Percentiles rank a stretch among this genome's conserved stretches.
phyloP scores from a whole-genome alignment of 495 filamentous ascomycete genomes.

The Entonaema liquescens region DNA sequence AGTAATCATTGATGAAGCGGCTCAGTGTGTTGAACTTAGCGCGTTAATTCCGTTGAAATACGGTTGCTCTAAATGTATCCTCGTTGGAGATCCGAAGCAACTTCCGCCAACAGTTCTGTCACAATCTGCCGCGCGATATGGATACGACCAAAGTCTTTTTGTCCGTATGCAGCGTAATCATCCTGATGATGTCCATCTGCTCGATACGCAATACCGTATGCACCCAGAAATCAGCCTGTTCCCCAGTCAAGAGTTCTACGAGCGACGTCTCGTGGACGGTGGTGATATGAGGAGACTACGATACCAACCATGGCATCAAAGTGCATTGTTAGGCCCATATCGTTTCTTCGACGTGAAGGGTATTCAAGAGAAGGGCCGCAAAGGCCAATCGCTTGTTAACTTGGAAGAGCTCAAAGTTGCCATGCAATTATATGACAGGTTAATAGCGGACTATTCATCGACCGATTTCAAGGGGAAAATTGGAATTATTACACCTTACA shows the following conservation, averaged over 20 bases:
- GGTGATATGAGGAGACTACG: conserved; percentile 79
- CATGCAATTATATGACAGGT: conserved; percentile 79
- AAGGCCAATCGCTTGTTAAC: conserved; percentile 90
- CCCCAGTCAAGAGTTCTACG: conserved; percentile 91
- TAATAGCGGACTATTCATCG: conserved; percentile 73
- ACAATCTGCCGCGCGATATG: conserved; percentile 87
- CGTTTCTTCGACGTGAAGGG: conserved; percentile 98
- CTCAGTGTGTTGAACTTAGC: conserved; percentile 96
- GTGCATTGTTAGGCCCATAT: conserved; percentile 83
- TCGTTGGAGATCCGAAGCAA: conserved; percentile 98
- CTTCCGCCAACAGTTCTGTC: conserved; percentile 95
- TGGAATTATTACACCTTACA: conserved; percentile 97
- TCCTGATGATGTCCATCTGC: conserved; percentile 86
- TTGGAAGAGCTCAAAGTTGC: conserved; percentile 84
- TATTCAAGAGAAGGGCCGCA: conserved; percentile 77
- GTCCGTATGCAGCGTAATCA: conserved; percentile 96
- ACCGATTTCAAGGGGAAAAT: conserved; percentile 83
- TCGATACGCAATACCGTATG: conserved; percentile 98
- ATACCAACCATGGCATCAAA: conserved; percentile 83
- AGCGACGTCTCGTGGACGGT: conserved; percentile 84
- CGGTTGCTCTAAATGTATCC: conserved; percentile 93
- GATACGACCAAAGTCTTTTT: conserved; percentile 97
- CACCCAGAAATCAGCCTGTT: conserved; percentile 93
- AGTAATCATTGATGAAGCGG: conserved; percentile 97
- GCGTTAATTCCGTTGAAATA: conserved; percentile 98